Evolutionary conservation across 176 grass and related monocot species (phyloP), one percentile per base, ranked within the genome.

Genomic region (Triticum monococcum): DNA sequence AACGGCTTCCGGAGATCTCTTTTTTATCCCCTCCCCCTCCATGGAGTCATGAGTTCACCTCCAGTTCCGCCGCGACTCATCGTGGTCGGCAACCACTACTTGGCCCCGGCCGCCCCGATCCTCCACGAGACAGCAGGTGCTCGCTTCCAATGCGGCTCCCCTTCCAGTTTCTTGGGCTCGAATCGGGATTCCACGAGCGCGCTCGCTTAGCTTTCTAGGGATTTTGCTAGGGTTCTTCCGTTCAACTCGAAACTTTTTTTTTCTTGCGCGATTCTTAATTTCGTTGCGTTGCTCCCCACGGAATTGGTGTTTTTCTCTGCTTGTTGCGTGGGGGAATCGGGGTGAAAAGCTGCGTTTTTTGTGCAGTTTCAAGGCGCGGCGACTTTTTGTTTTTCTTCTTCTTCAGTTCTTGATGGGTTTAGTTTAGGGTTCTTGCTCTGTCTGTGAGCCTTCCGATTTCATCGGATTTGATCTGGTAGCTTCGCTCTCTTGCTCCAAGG

Each of bases 391-490:
- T 60, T 82, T 82, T 60, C 18, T 81, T 69, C 8, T 31, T 76
- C 30, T 50, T 76, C 70, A 17, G 70, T 64, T 84, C 56, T 84
- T 75, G 69, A 41, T 64, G 82, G 70, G 65, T 82, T 82, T 82
- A 82, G 56, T 84, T 84, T 84, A 84, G 82, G 69, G 70, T 74
- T 84, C 70, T 46, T 75, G 70, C 37, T 63, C 41, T 75, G 69
- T 75, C 59, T 60, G 11, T 16, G 69, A 45, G 68, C 82, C 69
- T 38, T 41, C 68, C 33, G 14, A 83, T 83, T 59, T 60, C 68
- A 40, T 71, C 81, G 33, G 54, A 83, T 83, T 72, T 83, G 81
- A 83, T 83, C 81, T 1, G 68, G 16, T 40, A 83, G 5, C 68
- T 83, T 73, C n/a, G 23, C 54, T 83, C 35, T 83, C 33, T 83